Evolutionary conservation across 106 monocot species (phyloP), one percentile per base, ranked within the genome.

Genomic region (Dendrobium huoshanense): DNA sequence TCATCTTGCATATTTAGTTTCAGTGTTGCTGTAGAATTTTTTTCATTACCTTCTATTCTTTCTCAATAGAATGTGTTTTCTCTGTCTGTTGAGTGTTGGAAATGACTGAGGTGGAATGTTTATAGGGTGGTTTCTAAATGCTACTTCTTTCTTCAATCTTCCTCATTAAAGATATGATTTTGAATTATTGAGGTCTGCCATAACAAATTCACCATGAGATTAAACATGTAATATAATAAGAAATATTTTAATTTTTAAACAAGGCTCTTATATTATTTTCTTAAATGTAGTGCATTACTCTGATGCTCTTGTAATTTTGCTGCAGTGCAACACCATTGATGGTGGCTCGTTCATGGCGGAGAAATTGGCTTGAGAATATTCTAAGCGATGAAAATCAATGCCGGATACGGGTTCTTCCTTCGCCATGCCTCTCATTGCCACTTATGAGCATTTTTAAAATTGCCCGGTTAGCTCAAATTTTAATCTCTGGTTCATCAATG

Each of bases 331-430:
- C 95, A 7, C 95, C 95, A 4, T 80, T 95, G 83, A 93, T 89
- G 92, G 91, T 95, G 13, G 95, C 93, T 82, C 86, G 85, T 41
- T 89, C 89, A 24, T 95, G 95, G 95, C 90, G 87, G 81, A 92
- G 89, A 85, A 86, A 78, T 78, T 87, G 91, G 89, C 89, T 92
- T 61, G 95, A 95, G 81, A 74, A 80, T 58, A 83, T 93, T 54
- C 81, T 95, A 78, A 85, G 87, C 74, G 90, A 77, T 78, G 78
- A 88, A 75, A 81, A 88, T n/a, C 90, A 92, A 79, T 77, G 75
- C 44, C 86, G 54, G 18, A 15, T 80, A 19, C 87, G 77, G 48
- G 75, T 86, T 86, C 85, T 82, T 64, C 92, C 95, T 73, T 95
- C 95, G 13, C 87, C 90, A 4, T 95, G 88, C 73, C 88, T 95